A percentile compares a stretch with the other conserved stretches of the same genome.
phyloP scores from a whole-genome alignment of 257 asterid genomes.

The Forsythia suspensa region DNA sequence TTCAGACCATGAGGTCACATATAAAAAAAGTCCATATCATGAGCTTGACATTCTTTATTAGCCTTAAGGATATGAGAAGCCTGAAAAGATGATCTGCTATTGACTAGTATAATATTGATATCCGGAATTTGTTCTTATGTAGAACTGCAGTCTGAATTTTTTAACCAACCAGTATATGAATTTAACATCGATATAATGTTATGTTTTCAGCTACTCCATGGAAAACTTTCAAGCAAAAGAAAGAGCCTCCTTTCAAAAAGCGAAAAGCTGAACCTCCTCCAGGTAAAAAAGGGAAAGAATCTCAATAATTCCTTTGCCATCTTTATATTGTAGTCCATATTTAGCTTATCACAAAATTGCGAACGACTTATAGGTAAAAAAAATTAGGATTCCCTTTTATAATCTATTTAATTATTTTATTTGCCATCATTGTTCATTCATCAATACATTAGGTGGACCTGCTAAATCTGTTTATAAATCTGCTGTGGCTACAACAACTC shows the following conservation, averaged over 20 bases:
- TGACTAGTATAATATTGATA: background rate
- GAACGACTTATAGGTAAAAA: background rate
- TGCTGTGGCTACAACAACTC: constrained; percentile 48
- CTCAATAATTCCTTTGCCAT: constrained; percentile 22
- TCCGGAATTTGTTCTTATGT: constrained; percentile 10
- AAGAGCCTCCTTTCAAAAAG: constrained; percentile 84
- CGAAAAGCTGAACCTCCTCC: constrained; percentile 62
- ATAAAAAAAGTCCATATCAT: background rate
- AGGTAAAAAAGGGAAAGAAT: constrained; percentile 51
- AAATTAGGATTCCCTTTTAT: background rate
- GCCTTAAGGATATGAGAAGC: background rate
- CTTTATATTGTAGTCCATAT: constrained; percentile 11
- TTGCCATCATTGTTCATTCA: constrained; percentile 17
- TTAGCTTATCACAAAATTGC: background rate
- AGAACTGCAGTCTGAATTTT: constrained; percentile 8
- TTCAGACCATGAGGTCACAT: background rate
- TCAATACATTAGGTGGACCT: constrained; percentile 56
- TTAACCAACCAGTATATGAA: constrained; percentile 7
- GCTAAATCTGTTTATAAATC: constrained; percentile 60
- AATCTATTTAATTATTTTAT: constrained; percentile 1
- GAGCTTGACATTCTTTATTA: background rate
- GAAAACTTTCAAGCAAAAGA: constrained; percentile 60
- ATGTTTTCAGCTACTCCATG: constrained; percentile 65
- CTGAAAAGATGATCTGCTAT: background rate
- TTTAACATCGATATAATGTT: constrained; percentile 17